Conservation (phyloP, 306 rosid genomes). For the Benincasa hispida region DNA sequence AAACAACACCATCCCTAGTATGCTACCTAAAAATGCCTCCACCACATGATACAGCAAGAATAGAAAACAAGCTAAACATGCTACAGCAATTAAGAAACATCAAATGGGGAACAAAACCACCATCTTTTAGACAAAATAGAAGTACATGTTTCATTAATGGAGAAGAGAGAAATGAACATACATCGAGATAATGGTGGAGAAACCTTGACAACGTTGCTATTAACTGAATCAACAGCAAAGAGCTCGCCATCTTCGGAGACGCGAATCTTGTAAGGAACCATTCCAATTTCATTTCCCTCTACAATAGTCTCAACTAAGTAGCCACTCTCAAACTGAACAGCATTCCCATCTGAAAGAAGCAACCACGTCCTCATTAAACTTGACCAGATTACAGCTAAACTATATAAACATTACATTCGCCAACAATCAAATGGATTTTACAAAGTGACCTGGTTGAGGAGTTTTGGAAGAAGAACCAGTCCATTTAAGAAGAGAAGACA, state of each 20-base stretch:
- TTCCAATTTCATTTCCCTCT: constrained; percentile 82
- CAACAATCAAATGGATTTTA: neutral
- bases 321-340: constrained; percentile 87
- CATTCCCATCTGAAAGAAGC: constrained; percentile 60
- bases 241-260: constrained; percentile 85
- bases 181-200: constrained; percentile 86
- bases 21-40: neutral
- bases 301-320: constrained; percentile 89
- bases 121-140: neutral
- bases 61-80: neutral
- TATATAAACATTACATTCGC: neutral
- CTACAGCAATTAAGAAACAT: neutral
- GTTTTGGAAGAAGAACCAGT: constrained; percentile 62
- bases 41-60: neutral
- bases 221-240: constrained; percentile 67
- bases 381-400: neutral
- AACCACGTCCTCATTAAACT: neutral
- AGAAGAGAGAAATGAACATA: constrained; percentile 21
- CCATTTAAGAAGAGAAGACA: constrained; percentile 75
- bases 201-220: constrained; percentile 82
- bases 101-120: neutral
- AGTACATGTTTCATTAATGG: neutral
- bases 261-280: constrained; percentile 63
- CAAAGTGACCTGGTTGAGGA: constrained; percentile 51
- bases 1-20: neutral